Percentiles rank a stretch among this genome's conserved stretches.
Evolutionary conservation across 164 flowering plant species (phyloP).

Genomic region (Umbellularia californica): DNA sequence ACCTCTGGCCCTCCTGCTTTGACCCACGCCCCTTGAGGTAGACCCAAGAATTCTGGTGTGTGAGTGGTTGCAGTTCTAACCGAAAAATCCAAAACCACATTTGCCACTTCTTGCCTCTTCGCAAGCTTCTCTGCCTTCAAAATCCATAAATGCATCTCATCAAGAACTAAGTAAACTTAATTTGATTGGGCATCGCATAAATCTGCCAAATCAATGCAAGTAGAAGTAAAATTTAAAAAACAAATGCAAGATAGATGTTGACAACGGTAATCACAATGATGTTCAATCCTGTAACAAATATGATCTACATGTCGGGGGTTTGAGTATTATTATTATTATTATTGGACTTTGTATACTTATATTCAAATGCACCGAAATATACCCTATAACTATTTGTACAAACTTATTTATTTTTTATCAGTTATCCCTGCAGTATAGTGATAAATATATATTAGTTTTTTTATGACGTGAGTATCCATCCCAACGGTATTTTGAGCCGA

Average conservation of each 20-base stretch:
- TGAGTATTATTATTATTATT: no score
- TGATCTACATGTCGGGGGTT: not conserved
- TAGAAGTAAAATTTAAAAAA: no score
- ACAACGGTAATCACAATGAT: not conserved
- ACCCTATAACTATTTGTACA: no score
- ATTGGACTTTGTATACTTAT: no score
- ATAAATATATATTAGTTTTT: no score
- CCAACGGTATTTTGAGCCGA: no score
- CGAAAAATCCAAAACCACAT: conserved; percentile 84
- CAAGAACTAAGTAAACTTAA: not conserved
- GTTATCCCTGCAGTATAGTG: no score
- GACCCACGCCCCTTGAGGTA: conserved; percentile 91
- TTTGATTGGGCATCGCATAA: not conserved
- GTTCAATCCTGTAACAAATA: not conserved
- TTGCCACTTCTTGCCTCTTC: conserved; percentile 76
- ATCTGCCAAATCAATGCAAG: not conserved
- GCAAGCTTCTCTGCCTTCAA: conserved; percentile 78
- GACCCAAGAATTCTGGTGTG: conserved; percentile 90
- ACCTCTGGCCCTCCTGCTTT: conserved; percentile 76
- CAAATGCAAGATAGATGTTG: not conserved
- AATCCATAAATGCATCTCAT: conserved; percentile 13
- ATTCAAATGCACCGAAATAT: no score
- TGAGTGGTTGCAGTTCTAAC: conserved; percentile 93
- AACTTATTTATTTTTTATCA: no score
- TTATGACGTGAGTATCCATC: no score